Conservation (phyloP, 2,329 filamentous ascomycete species). For the Aureobasidium vineae region DNA sequence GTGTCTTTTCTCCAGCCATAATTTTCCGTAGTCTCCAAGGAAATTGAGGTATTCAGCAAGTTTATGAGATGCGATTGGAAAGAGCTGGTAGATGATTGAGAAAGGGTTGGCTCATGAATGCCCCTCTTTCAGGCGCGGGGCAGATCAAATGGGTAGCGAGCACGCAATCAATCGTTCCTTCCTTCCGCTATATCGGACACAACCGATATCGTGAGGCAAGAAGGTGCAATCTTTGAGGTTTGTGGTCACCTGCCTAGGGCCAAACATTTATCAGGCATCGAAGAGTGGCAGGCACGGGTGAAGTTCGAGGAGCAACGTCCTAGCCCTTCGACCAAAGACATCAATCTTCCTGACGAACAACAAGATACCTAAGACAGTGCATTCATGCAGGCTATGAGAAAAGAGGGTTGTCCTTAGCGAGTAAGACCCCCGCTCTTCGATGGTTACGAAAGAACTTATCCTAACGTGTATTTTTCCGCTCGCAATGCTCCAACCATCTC, state of each 20-base stretch:
- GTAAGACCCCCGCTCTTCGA: no score
- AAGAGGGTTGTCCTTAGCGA: no score
- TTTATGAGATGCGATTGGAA: background rate
- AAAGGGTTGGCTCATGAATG: background rate
- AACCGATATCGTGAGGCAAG: background rate
- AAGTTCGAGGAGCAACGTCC: background rate
- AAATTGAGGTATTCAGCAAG: background rate
- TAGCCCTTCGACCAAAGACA: background rate
- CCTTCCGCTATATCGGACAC: background rate
- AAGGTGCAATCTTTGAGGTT: background rate
- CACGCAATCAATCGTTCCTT: slow-evolving; percentile 9
- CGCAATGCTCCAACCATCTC: no score
- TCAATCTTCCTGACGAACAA: no score
- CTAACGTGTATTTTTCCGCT: no score
- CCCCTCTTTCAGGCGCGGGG: slow-evolving; percentile 15
- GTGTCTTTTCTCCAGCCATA: slow-evolving; percentile 28
- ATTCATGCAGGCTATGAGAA: no score
- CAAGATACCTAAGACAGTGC: no score
- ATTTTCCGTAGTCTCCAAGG: background rate
- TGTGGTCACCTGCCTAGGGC: background rate
- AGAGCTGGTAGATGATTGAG: background rate
- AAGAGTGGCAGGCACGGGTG: background rate
- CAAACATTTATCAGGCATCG: background rate
- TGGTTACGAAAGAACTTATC: no score
- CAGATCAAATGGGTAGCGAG: background rate